A percentile compares a stretch with the other conserved stretches of the same genome.
Conservation (phyloP, 2,329 filamentous ascomycete genomes). For the Triangularia setosa region DNA sequence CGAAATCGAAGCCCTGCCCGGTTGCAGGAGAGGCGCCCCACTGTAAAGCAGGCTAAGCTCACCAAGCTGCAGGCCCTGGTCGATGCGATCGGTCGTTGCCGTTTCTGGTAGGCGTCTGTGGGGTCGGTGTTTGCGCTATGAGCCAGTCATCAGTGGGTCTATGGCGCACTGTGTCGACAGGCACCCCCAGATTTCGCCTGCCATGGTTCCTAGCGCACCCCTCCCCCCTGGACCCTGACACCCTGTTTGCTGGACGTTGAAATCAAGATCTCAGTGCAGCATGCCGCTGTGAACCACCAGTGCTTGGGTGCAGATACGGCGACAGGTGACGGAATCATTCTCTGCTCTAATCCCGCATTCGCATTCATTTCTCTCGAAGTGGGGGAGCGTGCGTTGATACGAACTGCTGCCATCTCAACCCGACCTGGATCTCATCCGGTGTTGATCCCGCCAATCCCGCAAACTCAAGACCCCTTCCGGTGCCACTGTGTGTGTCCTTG, state of each 20-base stretch:
- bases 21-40: not conserved
- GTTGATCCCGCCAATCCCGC: not conserved
- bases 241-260: not conserved
- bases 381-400: not conserved
- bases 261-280: not conserved
- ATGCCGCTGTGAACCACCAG: not conserved
- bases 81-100: slow-evolving; percentile 1
- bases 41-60: not conserved
- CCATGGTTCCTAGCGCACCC: not conserved
- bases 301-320: slow-evolving; percentile 2
- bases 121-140: not conserved
- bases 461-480: not conserved
- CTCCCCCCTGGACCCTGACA: slow-evolving; percentile 1
- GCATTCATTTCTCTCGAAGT: not conserved
- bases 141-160: not conserved
- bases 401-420: not conserved
- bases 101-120: not conserved
- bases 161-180: not conserved
- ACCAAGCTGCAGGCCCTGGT: not conserved
- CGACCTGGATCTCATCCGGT: not conserved
- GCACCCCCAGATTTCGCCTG: slow-evolving; percentile 1
- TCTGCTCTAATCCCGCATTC: not conserved
- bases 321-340: slow-evolving; percentile 1
- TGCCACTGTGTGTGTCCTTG: not conserved
- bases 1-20: not conserved